phyloP scores from a whole-genome alignment of 2,329 filamentous ascomycete genomes.

The Cordyceps militaris region DNA sequence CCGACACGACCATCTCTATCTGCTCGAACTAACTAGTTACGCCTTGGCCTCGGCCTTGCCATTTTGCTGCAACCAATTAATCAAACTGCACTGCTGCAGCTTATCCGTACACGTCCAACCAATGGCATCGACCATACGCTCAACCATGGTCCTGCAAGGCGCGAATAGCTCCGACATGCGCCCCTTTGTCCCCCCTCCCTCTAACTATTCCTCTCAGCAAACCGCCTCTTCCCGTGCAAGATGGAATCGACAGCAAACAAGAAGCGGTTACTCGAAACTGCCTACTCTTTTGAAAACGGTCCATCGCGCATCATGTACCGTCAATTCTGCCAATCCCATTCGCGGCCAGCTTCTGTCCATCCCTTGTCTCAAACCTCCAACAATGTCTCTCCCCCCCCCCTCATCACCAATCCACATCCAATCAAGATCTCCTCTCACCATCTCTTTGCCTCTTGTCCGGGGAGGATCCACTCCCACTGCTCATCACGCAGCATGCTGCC shows the following conservation, averaged over 20 bases:
- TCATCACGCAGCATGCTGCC: neutral
- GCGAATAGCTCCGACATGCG: neutral
- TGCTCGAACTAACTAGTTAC: no score
- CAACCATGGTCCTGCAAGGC: neutral
- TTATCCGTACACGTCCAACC: neutral
- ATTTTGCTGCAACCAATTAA: neutral
- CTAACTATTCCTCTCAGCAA: no score
- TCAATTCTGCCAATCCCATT: neutral
- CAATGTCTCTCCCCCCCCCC: neutral
- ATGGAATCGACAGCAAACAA: neutral
- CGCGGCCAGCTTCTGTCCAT: neutral
- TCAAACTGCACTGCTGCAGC: neutral
- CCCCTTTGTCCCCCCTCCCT: neutral
- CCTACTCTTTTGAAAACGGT: neutral
- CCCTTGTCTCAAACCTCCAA: neutral
- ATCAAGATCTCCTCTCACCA: neutral
- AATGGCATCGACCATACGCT: neutral
- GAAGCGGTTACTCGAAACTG: conserved; percentile 1
- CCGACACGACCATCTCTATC: conserved; percentile 5
- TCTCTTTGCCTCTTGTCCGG: neutral
- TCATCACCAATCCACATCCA: neutral
- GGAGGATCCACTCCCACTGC: neutral
- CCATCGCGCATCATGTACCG: neutral
- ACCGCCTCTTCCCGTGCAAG: neutral
- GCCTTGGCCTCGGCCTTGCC: no score